These are phyloP conservation scores for Anisodus tanguticus DNA, from an alignment of 257 asterid species.

Conservation along the genomic window DNA sequence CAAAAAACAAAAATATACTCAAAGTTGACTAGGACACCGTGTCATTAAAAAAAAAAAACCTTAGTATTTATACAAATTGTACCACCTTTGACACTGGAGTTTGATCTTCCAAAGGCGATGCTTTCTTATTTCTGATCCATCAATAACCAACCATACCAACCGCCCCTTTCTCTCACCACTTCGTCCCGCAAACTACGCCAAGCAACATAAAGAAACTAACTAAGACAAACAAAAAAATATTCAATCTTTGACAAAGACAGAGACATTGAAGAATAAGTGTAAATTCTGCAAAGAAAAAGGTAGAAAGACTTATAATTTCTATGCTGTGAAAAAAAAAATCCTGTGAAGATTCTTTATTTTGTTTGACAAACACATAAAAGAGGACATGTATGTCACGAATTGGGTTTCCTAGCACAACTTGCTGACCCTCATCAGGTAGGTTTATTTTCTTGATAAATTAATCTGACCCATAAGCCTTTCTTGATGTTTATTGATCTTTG, in stretches of 20 bases:
- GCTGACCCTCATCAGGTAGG: conserved; percentile 41
- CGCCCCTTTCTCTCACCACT: conserved; percentile 31
- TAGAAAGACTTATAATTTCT: background rate
- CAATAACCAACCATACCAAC: conserved; percentile 45
- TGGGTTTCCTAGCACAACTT: conserved; percentile 30
- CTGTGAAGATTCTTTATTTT: conserved; percentile 1
- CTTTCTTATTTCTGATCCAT: conserved; percentile 21
- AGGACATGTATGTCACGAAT: conserved; percentile 39
- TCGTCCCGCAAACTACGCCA: conserved; percentile 40
- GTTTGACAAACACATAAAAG: background rate
- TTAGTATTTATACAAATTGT: no score
- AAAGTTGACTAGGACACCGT: background rate
- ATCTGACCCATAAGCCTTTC: background rate
- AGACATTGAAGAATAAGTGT: background rate
- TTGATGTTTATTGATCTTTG: background rate
- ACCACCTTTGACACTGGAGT: background rate
- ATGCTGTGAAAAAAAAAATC: background rate
- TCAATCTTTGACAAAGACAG: conserved; percentile 32
- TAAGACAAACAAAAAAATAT: background rate
- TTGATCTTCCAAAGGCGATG: background rate
- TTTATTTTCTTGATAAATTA: background rate
- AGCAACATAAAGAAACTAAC: conserved; percentile 26
- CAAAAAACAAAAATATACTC: background rate
- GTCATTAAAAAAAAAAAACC: no score
- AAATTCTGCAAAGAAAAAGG: background rate